These are phyloP conservation scores for Nicotiana benthamiana DNA, from an alignment of 257 asterid genomes.

Conservation along the genomic window DNA sequence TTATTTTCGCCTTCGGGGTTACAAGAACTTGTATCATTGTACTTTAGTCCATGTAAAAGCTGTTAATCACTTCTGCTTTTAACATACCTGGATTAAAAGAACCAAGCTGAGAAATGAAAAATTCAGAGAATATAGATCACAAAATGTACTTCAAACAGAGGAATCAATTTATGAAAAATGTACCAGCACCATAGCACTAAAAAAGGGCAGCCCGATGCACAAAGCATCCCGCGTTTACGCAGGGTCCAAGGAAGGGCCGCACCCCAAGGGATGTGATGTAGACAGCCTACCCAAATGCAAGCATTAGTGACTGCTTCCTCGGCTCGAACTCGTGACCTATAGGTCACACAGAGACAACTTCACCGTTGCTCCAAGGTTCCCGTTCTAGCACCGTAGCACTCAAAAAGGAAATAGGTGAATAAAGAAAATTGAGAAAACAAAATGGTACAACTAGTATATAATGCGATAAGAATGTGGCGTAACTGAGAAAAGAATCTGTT, in stretches of 20 bases:
- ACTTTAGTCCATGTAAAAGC: constrained; percentile 44
- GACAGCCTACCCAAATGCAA: too few species aligned
- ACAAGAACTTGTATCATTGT: constrained; percentile 44
- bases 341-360: too few species aligned
- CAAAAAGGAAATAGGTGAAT: not conserved
- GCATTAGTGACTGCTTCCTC: too few species aligned
- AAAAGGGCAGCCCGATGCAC: too few species aligned
- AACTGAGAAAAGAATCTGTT: not conserved
- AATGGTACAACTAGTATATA: not conserved
- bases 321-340: too few species aligned
- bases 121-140: not conserved
- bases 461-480: not conserved
- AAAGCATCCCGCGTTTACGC: too few species aligned
- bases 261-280: too few species aligned
- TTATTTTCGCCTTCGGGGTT: constrained; percentile 47
- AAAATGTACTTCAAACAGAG: not conserved
- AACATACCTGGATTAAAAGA: constrained; percentile 43
- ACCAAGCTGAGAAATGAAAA: constrained; percentile 3
- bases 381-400: too few species aligned
- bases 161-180: not conserved
- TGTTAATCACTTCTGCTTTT: constrained; percentile 71
- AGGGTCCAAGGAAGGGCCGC: too few species aligned
- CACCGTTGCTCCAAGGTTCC: too few species aligned
- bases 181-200: not conserved
- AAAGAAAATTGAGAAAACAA: not conserved